These are phyloP conservation scores for Candida fluviatilis DNA, from an alignment of 805 yeast genomes.

Conservation along the genomic window DNA sequence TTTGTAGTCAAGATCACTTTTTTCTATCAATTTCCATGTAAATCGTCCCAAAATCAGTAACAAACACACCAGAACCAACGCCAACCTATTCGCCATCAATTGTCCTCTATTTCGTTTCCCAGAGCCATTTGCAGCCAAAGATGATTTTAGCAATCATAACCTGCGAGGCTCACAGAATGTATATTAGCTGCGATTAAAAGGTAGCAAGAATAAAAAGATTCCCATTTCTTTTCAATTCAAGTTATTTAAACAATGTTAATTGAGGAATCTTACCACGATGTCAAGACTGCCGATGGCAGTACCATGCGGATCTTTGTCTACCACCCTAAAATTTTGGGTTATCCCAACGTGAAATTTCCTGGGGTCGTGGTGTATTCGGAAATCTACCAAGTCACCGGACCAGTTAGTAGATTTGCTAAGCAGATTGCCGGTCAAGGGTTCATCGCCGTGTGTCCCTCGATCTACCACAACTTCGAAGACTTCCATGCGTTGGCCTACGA, in stretches of 20 bases:
- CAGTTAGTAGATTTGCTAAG: constrained; percentile 73
- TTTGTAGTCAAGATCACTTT: no score
- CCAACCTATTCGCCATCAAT: no score
- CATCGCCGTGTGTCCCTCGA: constrained; percentile 74
- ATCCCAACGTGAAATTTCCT: constrained; percentile 77
- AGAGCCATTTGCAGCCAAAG: no score
- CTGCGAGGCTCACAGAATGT: no score
- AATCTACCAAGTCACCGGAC: constrained; percentile 79
- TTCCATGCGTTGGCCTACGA: constrained; percentile 68
- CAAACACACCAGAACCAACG: no score
- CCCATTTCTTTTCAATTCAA: no score
- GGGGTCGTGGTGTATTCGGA: constrained; percentile 78
- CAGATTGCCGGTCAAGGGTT: constrained; percentile 78
- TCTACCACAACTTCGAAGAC: constrained; percentile 69
- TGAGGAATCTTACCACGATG: constrained; percentile 61
- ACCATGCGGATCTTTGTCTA: constrained; percentile 61
- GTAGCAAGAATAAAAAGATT: no score
- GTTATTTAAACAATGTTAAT: constrained; percentile 70
- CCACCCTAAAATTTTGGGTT: constrained; percentile 66
- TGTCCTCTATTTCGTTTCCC: no score
- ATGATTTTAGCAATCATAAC: no score
- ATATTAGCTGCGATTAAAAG: no score
- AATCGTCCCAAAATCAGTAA: no score
- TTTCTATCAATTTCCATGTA: no score
- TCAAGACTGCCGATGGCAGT: constrained; percentile 61